Evolutionary conservation across 805 yeast species (phyloP).

Genomic region (Pichia ethanolica): DNA sequence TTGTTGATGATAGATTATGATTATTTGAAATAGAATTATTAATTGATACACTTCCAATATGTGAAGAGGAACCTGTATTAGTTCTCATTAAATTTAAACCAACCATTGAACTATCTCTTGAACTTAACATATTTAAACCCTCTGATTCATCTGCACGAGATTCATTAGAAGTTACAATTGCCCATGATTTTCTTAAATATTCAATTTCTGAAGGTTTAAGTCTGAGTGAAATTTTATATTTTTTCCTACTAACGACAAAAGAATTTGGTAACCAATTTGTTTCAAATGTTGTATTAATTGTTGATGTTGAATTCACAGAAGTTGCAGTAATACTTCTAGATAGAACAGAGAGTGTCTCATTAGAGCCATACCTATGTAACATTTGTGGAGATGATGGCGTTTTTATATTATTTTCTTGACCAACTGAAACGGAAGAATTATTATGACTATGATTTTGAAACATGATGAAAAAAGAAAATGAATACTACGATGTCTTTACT

Average conservation of each 20-base stretch:
- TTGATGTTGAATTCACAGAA: slow-evolving; percentile 22
- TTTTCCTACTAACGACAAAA: slow-evolving; percentile 21
- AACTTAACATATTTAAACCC: background rate
- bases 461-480: background rate
- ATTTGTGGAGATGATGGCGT: slow-evolving; percentile 5
- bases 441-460: background rate
- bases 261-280: slow-evolving; percentile 29
- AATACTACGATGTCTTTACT: too few relatives aligned
- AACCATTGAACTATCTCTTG: slow-evolving; percentile 1
- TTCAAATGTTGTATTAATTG: slow-evolving; percentile 24
- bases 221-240: slow-evolving; percentile 17
- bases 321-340: slow-evolving; percentile 21
- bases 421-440: background rate
- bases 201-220: slow-evolving; percentile 35
- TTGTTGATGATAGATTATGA: too few relatives aligned
- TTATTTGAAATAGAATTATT: too few relatives aligned
- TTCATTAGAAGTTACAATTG: slow-evolving; percentile 26
- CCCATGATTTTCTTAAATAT: slow-evolving; percentile 41
- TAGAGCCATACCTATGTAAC: slow-evolving; percentile 7
- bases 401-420: background rate
- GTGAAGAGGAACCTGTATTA: background rate
- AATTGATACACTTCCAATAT: background rate
- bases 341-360: slow-evolving; percentile 14
- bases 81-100: slow-evolving; percentile 1
- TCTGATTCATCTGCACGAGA: slow-evolving; percentile 7